Evolutionary conservation across 169 alveolate genomes (phyloP).

Genomic region (Plasmodium coatneyi): DNA sequence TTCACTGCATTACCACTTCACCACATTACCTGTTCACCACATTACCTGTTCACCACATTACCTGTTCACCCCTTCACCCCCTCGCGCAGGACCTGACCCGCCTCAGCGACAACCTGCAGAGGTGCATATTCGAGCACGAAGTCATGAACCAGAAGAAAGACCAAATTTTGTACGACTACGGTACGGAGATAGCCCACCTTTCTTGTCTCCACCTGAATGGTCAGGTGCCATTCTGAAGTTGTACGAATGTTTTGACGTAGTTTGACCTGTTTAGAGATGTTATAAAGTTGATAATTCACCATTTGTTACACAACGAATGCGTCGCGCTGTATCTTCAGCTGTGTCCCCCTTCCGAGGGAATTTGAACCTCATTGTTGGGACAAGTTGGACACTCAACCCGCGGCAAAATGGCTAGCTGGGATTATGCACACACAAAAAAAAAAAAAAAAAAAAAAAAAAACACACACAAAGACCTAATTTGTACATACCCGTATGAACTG

Average conservation of each 20-base stretch:
- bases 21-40: neutral
- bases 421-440: neutral
- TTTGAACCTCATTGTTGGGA: neutral
- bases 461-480: neutral
- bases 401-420: neutral
- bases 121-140: constrained; percentile 53
- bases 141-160: constrained; percentile 28
- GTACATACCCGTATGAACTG: neutral
- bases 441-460: neutral
- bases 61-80: neutral
- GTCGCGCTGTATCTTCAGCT: neutral
- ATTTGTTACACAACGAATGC: neutral
- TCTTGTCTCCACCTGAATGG: constrained; percentile 30
- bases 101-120: constrained; percentile 1
- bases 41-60: neutral
- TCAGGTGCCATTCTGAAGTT: constrained; percentile 5
- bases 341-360: neutral
- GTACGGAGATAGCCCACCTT: constrained; percentile 48
- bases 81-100: constrained; percentile 12
- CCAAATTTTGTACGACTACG: constrained; percentile 48
- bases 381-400: neutral
- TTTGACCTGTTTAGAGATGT: neutral
- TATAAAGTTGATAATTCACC: neutral
- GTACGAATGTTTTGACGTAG: neutral
- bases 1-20: neutral